Conservation (phyloP, 2,329 filamentous ascomycete genomes). For the Lizonia empirigonia region DNA sequence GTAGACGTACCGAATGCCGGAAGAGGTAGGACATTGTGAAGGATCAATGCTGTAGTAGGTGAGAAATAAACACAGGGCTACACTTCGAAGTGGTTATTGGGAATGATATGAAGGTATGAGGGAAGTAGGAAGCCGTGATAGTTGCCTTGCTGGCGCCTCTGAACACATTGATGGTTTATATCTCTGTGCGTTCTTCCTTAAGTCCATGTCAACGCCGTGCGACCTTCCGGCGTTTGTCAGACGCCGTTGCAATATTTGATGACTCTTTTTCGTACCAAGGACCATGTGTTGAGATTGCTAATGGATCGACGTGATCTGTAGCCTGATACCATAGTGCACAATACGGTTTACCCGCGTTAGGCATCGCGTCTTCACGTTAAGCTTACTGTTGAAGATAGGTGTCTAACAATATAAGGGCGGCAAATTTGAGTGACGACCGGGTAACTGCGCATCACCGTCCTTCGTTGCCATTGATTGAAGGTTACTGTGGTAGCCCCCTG, state of each 20-base stretch:
- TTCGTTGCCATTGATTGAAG: background rate
- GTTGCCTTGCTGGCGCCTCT: conserved; percentile 14
- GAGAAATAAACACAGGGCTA: background rate
- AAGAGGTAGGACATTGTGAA: conserved; percentile 31
- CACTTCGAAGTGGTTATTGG: background rate
- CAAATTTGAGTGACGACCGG: conserved; percentile 4
- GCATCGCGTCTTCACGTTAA: conserved; percentile 8
- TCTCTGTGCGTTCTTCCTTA: background rate
- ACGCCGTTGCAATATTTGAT: background rate
- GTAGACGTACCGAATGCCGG: conserved; percentile 27
- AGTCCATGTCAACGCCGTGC: conserved; percentile 12
- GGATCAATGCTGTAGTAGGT: no score
- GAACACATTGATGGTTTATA: conserved; percentile 4
- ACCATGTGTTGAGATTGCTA: background rate
- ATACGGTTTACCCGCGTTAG: background rate
- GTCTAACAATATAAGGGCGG: conserved; percentile 1
- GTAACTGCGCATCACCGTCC: background rate
- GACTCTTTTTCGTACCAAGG: background rate
- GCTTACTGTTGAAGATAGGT: conserved; percentile 6
- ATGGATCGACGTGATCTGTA: conserved; percentile 1
- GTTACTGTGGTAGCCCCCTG: no score
- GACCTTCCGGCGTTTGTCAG: conserved; percentile 9
- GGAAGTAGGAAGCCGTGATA: background rate
- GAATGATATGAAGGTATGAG: background rate
- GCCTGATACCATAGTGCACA: conserved; percentile 4